Percentiles rank a stretch among this genome's conserved stretches.
Conservation (phyloP, 176 grass and related monocot species). For the Saccharum officinarum region DNA sequence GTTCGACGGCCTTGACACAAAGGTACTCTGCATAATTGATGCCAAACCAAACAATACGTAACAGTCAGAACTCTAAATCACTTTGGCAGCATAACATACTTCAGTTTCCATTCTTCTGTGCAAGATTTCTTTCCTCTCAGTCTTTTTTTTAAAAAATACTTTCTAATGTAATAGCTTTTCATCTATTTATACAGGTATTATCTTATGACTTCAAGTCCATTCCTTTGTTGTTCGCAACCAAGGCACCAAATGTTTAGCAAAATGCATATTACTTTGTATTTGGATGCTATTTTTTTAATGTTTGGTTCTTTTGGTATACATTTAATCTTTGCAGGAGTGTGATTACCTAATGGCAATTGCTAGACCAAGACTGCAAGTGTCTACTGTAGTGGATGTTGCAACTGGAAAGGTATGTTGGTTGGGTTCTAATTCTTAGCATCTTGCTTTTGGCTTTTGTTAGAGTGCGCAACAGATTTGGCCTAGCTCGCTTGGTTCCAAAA, state of each 20-base stretch:
- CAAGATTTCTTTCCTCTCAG: not conserved
- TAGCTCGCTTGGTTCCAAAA: no score
- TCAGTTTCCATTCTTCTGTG: not conserved
- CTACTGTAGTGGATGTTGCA: constrained; percentile 76
- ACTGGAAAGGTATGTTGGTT: constrained; percentile 63
- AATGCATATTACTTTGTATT: constrained; percentile 5
- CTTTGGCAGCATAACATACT: no score
- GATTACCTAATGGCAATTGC: constrained; percentile 89
- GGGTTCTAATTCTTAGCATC: no score
- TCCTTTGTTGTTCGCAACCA: not conserved
- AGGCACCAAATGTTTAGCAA: not conserved
- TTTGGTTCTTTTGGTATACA: not conserved
- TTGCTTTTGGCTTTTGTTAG: no score
- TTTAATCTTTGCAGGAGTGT: constrained; percentile 69
- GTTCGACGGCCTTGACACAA: not conserved
- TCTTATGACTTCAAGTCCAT: not conserved
- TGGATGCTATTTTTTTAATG: not conserved
- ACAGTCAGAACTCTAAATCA: not conserved
- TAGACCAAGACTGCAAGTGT: constrained; percentile 71
- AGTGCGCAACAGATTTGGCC: no score
- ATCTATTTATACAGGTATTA: not conserved
- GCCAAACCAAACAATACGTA: not conserved
- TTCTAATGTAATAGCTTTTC: not conserved
- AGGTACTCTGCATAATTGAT: not conserved
- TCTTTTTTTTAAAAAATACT: not conserved